phyloP scores from a whole-genome alignment of 164 flowering plant species.

The Kalanchoe fedtschenkoi region DNA sequence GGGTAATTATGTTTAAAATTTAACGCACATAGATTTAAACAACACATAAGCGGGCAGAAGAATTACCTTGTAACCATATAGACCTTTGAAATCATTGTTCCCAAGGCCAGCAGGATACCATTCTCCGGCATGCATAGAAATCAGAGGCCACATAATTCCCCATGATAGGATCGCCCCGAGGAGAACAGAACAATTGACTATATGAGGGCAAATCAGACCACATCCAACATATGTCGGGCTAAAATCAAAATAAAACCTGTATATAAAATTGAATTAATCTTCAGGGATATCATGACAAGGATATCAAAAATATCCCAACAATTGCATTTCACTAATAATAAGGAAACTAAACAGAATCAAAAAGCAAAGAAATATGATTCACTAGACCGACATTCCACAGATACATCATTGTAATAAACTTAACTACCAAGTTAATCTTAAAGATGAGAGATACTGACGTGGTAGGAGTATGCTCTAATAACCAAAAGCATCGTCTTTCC shows the following conservation, averaged over 20 bases:
- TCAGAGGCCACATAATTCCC: slow-evolving; percentile 95
- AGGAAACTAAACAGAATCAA: neutral
- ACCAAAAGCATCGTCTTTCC: neutral
- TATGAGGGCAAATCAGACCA: slow-evolving; percentile 96
- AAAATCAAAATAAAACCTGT: slow-evolving; percentile 96
- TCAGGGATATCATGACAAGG: neutral
- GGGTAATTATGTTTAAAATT: too few relatives aligned
- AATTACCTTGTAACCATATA: slow-evolving; percentile 92
- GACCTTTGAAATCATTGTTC: slow-evolving; percentile 89
- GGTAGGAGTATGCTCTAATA: neutral
- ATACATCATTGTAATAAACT: too few relatives aligned
- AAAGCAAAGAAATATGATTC: neutral
- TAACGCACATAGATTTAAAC: neutral
- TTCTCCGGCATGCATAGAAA: slow-evolving; percentile 66
- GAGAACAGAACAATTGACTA: slow-evolving; percentile 89
- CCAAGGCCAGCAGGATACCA: slow-evolving; percentile 90
- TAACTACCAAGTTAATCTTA: neutral
- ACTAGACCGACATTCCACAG: neutral
- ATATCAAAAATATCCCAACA: neutral
- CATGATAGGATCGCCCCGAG: slow-evolving; percentile 92
- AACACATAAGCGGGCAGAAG: neutral
- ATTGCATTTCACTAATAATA: neutral
- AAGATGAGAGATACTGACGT: neutral
- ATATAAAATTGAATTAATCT: slow-evolving; percentile 10
- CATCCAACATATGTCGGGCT: slow-evolving; percentile 96